These are phyloP conservation scores for Cardamine occulta DNA, from an alignment of 345 rosid genomes.

Conservation along the genomic window DNA sequence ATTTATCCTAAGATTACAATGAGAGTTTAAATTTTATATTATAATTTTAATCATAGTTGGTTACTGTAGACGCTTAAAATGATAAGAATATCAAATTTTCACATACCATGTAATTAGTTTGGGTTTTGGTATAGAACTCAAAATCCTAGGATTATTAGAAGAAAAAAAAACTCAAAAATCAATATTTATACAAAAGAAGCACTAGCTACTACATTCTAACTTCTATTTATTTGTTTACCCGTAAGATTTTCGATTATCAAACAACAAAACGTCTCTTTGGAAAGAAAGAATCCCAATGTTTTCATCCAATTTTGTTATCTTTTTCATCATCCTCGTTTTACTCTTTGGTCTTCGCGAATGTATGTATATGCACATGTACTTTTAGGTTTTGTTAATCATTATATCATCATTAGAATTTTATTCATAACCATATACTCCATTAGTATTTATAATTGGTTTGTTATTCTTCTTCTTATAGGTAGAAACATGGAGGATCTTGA, in stretches of 20 bases:
- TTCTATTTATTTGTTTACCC: too few species aligned
- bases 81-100: not conserved
- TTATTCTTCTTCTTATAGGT: not conserved
- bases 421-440: not conserved
- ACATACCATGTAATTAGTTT: not conserved
- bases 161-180: not conserved
- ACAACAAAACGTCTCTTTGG: too few species aligned
- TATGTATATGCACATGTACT: not conserved
- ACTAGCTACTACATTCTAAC: too few species aligned
- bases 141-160: not conserved
- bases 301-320: constrained; percentile 5
- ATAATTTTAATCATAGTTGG: not conserved
- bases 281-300: not conserved
- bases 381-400: not conserved
- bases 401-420: not conserved
- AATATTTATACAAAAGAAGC: too few species aligned
- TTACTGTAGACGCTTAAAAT: not conserved
- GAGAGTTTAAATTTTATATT: not conserved
- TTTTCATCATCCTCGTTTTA: not conserved
- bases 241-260: too few species aligned
- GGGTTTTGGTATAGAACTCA: not conserved
- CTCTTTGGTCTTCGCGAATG: not conserved
- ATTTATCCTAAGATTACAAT: not conserved
- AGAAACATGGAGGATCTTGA: not conserved
- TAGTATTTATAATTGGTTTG: too few species aligned